A percentile compares a stretch with the other conserved stretches of the same genome.
Conservation (phyloP, 306 rosid genomes). For the Vigna hirtella region DNA sequence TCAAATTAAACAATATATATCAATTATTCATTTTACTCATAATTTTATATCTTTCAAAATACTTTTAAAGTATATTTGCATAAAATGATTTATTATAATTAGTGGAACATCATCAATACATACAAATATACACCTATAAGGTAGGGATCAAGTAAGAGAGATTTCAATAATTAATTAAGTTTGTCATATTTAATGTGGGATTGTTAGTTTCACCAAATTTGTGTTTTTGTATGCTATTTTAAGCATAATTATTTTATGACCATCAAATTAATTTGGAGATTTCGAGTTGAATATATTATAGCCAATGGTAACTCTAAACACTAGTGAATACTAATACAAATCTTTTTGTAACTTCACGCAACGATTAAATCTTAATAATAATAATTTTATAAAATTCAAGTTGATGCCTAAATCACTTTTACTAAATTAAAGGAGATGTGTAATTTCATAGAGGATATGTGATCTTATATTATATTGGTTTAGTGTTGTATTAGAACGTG, state of each 20-base stretch:
- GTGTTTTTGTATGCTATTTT: neutral
- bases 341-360: neutral
- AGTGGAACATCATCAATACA: neutral
- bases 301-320: neutral
- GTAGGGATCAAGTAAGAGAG: neutral
- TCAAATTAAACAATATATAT: neutral
- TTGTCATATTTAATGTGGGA: conserved; percentile 20
- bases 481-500: no score
- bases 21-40: neutral
- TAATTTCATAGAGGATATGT: no score
- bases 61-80: neutral
- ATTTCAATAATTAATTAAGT: neutral
- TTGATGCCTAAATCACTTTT: neutral
- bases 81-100: neutral
- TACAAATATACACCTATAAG: neutral
- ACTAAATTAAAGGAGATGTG: no score
- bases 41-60: neutral
- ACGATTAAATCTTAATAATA: neutral
- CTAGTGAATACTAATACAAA: neutral
- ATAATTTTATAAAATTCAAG: neutral
- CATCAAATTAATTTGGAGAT: conserved; percentile 5
- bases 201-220: conserved; percentile 17
- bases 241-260: neutral
- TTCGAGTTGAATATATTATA: neutral
- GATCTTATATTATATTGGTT: no score